Conservation (phyloP, 176 grass and related monocot species). For the Melocanna baccifera region DNA sequence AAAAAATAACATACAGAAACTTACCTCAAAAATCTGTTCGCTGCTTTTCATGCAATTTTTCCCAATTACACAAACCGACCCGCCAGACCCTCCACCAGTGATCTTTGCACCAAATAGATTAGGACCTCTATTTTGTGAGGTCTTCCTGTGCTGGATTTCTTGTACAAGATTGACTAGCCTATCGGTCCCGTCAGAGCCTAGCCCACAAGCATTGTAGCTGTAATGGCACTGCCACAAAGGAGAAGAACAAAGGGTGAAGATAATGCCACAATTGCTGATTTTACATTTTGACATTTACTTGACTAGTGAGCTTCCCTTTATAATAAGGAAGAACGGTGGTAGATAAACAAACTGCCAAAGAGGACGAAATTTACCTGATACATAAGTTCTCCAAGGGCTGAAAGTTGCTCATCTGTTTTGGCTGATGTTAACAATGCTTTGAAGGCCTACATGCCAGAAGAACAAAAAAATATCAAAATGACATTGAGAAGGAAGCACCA, state of each 20-base stretch:
- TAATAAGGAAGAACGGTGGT: background rate
- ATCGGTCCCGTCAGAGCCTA: constrained; percentile 85
- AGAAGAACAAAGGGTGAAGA: background rate
- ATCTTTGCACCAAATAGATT: constrained; percentile 92
- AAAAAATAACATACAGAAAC: background rate
- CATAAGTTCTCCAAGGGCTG: constrained; percentile 87
- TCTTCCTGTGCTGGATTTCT: constrained; percentile 81
- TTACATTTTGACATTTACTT: background rate
- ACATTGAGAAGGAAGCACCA: background rate
- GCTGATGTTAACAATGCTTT: constrained; percentile 79
- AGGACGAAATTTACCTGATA: constrained; percentile 65
- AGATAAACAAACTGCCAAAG: background rate
- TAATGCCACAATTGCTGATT: too few relatives aligned
- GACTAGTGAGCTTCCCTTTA: background rate
- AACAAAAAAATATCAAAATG: background rate
- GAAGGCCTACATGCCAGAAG: constrained; percentile 54
- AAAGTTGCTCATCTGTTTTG: constrained; percentile 84
- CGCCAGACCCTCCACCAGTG: constrained; percentile 81
- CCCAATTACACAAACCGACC: constrained; percentile 80
- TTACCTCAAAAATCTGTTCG: constrained; percentile 80
- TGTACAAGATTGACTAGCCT: constrained; percentile 89
- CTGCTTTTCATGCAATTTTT: constrained; percentile 78
- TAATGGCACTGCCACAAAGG: constrained; percentile 75
- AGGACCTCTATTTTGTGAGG: constrained; percentile 30
- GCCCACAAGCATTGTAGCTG: constrained; percentile 87